Conservation (phyloP, 331 rosid species). For the Erythrophleum ivorense region DNA sequence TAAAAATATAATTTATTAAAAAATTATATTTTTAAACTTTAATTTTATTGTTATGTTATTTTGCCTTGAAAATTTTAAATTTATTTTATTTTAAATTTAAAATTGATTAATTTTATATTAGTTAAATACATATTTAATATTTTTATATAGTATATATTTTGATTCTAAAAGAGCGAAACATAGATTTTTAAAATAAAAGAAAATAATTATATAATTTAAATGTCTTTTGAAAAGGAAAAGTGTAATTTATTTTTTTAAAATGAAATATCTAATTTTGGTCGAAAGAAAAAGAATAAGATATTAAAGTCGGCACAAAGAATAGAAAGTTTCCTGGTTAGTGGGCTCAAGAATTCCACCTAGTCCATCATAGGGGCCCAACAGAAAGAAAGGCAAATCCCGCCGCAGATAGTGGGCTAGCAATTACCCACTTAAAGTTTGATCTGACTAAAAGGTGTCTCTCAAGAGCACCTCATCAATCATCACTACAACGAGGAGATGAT, state of each 20-base stretch:
- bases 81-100: no score
- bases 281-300: neutral
- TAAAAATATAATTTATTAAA: no score
- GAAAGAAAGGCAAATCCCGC: neutral
- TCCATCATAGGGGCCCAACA: neutral
- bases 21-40: no score
- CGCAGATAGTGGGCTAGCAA: neutral
- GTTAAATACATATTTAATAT: no score
- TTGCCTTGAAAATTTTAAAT: no score
- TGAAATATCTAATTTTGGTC: neutral
- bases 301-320: neutral
- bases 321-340: neutral
- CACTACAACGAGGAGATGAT: no score
- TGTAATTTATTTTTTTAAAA: neutral
- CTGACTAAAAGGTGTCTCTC: conserved; percentile 26
- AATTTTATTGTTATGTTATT: no score
- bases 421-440: conserved; percentile 35
- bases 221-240: neutral
- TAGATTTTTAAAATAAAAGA: no score
- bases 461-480: no score
- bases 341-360: neutral
- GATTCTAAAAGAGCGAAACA: no score
- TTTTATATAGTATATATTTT: no score
- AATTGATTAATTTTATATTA: no score
- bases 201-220: neutral